Base-by-base conservation (phyloP, 1,139 yeast species). In the Saccharomyces hybrid region DNA sequence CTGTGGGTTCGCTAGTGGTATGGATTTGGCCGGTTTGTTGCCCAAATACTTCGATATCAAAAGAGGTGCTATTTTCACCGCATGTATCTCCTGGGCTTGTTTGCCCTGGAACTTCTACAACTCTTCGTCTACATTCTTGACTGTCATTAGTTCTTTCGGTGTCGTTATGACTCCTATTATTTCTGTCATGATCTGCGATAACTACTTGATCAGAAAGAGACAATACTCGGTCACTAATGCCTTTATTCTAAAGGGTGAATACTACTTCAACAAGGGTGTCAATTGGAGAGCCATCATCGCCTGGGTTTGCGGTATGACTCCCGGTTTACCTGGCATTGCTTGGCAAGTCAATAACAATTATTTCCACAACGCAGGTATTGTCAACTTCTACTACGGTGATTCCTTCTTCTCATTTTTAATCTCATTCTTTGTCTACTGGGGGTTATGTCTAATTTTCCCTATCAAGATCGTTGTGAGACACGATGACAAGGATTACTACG, bases 1-100 rank as follows among this genome's bases (percentile, higher is more conserved):
- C 55, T 77, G 79, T 63, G 81, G 79, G 26, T 72, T 78, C 55
- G 78, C 83, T 5, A 78, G 78, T 56, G 82, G 83, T 50, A 78
- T 78, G 72, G 82, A 79, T 64, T 63, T 78, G 52, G 72, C 80
- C 4, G 80, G 81, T 51, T 60, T 78, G 28, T 67, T 74, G 49
- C 83, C 83, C 38, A 73, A 70, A 56, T 80, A 77, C 64, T 71
- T 81, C 61, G 78, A 78, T 57, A 78, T 80, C 57, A 71, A 72
- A 57, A 71, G 84, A 58, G 83, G 83, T 60, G 77, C 81, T 11
- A 57, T 75, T 5, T 57, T 77, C 14, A 70, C 77, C 47, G 78
- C 80, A 1, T 55, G 73, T 2, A 58, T 78, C 34, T 73, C 78
- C 27, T 72, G 78, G 69, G 75, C 77, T 46, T 67, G 74, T 54